phyloP scores from a whole-genome alignment of 1,139 yeast genomes.

The Magnusiomyces tetraspermus region DNA sequence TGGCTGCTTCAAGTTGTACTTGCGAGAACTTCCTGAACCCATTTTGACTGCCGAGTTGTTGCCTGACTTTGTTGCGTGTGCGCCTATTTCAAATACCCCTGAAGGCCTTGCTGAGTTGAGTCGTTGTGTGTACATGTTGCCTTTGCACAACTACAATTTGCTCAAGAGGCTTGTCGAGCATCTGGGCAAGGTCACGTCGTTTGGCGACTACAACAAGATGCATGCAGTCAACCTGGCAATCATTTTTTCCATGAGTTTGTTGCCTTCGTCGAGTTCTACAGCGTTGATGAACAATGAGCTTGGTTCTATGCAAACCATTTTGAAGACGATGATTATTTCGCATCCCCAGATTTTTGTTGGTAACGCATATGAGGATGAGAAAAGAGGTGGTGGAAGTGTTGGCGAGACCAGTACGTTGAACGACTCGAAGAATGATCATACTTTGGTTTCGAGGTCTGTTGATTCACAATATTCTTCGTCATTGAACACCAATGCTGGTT shows the following conservation, averaged over 20 bases:
- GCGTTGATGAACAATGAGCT: conserved; percentile 25
- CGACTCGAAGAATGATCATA: no score
- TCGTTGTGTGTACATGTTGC: conserved; percentile 43
- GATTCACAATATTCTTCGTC: neutral
- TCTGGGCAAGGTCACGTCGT: conserved; percentile 48
- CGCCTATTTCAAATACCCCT: conserved; percentile 18
- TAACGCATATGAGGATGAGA: conserved; percentile 10
- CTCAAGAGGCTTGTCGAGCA: conserved; percentile 61
- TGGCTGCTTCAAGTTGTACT: conserved; percentile 74
- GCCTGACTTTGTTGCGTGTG: conserved; percentile 37
- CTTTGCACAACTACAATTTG: conserved; percentile 56
- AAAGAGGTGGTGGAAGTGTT: no score
- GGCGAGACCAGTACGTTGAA: neutral
- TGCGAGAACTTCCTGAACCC: conserved; percentile 87
- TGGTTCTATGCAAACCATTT: conserved; percentile 34
- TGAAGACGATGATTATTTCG: conserved; percentile 30
- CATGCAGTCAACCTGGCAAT: conserved; percentile 73
- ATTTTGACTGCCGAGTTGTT: conserved; percentile 56
- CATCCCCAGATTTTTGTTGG: conserved; percentile 26
- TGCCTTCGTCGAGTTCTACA: conserved; percentile 28
- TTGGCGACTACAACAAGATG: conserved; percentile 63
- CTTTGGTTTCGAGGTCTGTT: conserved; percentile 2
- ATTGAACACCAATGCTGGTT: neutral
- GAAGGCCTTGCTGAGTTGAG: conserved; percentile 37
- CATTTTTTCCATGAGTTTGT: conserved; percentile 55